These are phyloP conservation scores for Elaphomyces granulatus DNA, from an alignment of 495 filamentous ascomycete species.

Conservation along the genomic window DNA sequence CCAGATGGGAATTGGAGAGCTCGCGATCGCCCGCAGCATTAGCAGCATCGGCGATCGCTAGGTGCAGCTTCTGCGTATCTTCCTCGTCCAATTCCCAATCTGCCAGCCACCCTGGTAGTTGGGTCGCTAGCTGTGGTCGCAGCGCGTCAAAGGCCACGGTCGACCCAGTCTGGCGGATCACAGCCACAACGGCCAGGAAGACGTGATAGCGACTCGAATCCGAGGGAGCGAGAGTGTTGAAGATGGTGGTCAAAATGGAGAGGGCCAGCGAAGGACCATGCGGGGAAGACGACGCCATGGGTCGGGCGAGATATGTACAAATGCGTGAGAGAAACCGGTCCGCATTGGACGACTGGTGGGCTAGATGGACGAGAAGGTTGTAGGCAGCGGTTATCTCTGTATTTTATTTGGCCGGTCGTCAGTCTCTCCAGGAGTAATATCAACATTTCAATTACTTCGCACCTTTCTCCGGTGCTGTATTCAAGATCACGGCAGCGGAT, in stretches of 20 bases:
- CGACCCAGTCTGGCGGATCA: conserved; percentile 55
- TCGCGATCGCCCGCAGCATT: conserved; percentile 61
- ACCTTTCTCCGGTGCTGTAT: conserved; percentile 80
- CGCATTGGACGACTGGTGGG: conserved; percentile 66
- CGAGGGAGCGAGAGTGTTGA: conserved; percentile 72
- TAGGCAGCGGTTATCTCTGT: conserved; percentile 84
- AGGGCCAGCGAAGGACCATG: conserved; percentile 77
- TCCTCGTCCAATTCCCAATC: conserved; percentile 74
- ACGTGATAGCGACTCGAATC: conserved; percentile 79
- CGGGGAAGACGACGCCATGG: conserved; percentile 67
- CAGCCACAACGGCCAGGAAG: conserved; percentile 65
- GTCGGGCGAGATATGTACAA: conserved; percentile 74
- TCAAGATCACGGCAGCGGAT: conserved; percentile 52
- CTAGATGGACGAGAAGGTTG: conserved; percentile 88
- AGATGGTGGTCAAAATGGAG: conserved; percentile 81
- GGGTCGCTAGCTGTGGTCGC: conserved; percentile 57
- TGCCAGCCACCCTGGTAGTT: conserved; percentile 63
- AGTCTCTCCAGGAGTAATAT: conserved; percentile 1
- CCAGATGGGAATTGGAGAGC: conserved; percentile 65
- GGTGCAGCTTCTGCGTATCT: conserved; percentile 65
- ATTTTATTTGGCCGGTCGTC: too few relatives aligned
- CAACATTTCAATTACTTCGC: conserved; percentile 11
- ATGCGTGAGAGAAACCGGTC: conserved; percentile 75
- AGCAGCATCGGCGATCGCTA: conserved; percentile 64
- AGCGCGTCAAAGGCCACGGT: conserved; percentile 64